Base-by-base conservation (phyloP, 2,329 filamentous ascomycete genomes). In the Aspergillus clavatus region DNA sequence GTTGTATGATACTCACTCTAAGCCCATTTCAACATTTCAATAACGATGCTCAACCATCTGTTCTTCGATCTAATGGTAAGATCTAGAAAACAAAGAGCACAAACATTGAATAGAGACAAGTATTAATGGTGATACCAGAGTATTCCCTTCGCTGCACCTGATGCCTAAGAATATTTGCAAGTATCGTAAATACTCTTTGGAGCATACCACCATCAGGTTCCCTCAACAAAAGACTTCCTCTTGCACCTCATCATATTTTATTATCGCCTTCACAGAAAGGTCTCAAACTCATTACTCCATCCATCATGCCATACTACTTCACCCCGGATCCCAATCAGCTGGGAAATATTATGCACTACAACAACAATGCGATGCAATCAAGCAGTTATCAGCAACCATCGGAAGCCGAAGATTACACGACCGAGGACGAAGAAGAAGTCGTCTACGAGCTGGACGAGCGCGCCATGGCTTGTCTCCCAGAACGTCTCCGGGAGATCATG, bases 371-470 rank as follows among this genome's bases (percentile, higher is more conserved):
- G 7, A 33, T 16, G 29, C 31, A 35, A 11, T 18, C 10, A 18
- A 16, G 5, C 4, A 21, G 2, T 10, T 2, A 6, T 5, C 14
- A 18, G 12, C 31, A 35, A 10, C n/a, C 28, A 36, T 27, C 38
- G 21, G 28, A 27, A 36, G 21, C 7, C 29, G 45, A 51, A 19
- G 21, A 23, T 18, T 45, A 40, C 36, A 45, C 40, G 26, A 52
- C 47, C 27, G 46, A 49, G 14, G 49, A 57, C 27, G 62, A 61
- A 48, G 56, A 59, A 40, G 61, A 65, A 39, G 59, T 63, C 3
- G 38, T 62, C 19, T 57, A 51, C 37, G 47, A 55, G 3, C 52
- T 64, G 3, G 58, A 65, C 40, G 52, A 55, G 47, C 40, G 40
- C n/a, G 58, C 60, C 14, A 47, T 64, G 38, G 46, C 53, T 11